These are phyloP conservation scores for Spiraea crenata DNA, from an alignment of 331 rosid species.

Conservation along the genomic window DNA sequence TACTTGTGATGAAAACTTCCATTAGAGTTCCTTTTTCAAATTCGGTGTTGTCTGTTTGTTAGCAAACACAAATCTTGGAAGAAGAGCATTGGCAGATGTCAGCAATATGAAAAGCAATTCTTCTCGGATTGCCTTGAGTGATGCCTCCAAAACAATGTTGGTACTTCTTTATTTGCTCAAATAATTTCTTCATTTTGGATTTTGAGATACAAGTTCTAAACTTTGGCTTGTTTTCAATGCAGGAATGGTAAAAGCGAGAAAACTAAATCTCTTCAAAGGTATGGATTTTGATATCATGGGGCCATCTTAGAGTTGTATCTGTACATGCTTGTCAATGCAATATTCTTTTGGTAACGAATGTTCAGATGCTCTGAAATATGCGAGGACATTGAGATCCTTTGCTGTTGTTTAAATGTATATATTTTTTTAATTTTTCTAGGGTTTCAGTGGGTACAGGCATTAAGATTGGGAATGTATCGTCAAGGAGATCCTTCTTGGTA, in stretches of 20 bases:
- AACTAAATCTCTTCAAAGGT: constrained; percentile 23
- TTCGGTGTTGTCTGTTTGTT: constrained; percentile 15
- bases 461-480: constrained; percentile 33
- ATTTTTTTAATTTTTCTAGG: constrained; percentile 39
- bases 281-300: background rate
- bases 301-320: background rate
- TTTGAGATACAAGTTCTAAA: background rate
- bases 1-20: constrained; percentile 3
- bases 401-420: constrained; percentile 11
- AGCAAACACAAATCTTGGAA: constrained; percentile 40
- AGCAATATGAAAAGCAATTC: constrained; percentile 56
- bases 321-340: background rate
- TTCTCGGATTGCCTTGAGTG: constrained; percentile 27
- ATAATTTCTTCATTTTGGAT: constrained; percentile 14
- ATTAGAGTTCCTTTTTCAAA: background rate
- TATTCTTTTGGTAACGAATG: background rate
- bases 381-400: background rate
- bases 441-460: constrained; percentile 42
- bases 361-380: background rate
- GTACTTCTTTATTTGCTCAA: constrained; percentile 22
- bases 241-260: constrained; percentile 22
- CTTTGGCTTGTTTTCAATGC: constrained; percentile 3
- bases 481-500: constrained; percentile 63
- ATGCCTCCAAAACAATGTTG: constrained; percentile 56
- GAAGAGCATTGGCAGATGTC: constrained; percentile 76